Percentiles rank a stretch among this genome's conserved stretches.
These are phyloP conservation scores for Codiaeum variegatum DNA, from an alignment of 441 rosid species.

Conservation along the genomic window DNA sequence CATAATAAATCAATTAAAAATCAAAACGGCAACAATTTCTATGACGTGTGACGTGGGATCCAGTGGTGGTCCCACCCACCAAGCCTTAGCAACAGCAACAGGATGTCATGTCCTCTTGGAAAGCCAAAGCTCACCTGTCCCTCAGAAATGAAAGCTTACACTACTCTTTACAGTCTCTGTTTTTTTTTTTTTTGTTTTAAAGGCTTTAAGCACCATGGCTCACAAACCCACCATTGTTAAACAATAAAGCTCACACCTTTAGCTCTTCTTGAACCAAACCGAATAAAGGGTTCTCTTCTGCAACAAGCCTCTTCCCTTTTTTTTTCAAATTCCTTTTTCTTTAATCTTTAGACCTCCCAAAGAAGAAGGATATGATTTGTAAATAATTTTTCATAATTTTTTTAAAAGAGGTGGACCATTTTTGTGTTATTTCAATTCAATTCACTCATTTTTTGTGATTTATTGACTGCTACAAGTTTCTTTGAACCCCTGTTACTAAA, in stretches of 20 bases:
- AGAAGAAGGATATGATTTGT: slow-evolving; percentile 19
- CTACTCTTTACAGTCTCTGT: slow-evolving; percentile 6
- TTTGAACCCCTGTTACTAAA: slow-evolving; percentile 26
- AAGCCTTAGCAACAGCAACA: too few relatives aligned
- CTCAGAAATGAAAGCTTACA: slow-evolving; percentile 35
- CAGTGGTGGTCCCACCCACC: too few relatives aligned
- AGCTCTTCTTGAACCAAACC: not conserved
- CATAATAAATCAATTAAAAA: too few relatives aligned
- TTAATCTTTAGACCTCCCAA: slow-evolving; percentile 21
- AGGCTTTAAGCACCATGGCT: not conserved
- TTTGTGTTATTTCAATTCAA: slow-evolving; percentile 28
- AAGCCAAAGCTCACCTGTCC: slow-evolving; percentile 35
- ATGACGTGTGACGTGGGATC: too few relatives aligned
- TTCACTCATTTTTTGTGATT: slow-evolving; percentile 1
- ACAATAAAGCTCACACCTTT: not conserved
- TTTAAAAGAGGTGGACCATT: slow-evolving; percentile 29
- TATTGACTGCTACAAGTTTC: slow-evolving; percentile 18
- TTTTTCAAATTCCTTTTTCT: slow-evolving; percentile 8
- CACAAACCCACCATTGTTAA: not conserved
- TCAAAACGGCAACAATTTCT: too few relatives aligned
- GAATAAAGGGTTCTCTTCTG: slow-evolving; percentile 41
- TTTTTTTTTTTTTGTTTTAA: too few relatives aligned
- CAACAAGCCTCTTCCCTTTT: slow-evolving; percentile 27
- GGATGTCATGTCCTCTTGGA: not conserved
- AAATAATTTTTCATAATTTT: too few relatives aligned